These are phyloP conservation scores for Tillandsia leiboldiana DNA, from an alignment of 176 grass and related monocot species.

Conservation along the genomic window DNA sequence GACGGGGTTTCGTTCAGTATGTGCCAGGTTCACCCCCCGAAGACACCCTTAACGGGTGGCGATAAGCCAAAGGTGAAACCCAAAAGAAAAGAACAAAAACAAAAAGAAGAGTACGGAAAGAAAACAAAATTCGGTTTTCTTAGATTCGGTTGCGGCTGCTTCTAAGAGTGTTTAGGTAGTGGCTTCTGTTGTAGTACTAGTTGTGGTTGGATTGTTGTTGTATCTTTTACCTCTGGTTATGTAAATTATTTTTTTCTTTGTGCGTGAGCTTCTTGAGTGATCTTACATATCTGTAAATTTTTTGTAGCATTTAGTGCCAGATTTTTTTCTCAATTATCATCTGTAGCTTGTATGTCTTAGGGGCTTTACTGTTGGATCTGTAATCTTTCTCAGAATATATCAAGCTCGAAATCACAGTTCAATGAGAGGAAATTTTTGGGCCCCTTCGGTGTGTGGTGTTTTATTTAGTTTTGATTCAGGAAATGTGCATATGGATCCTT, in stretches of 20 bases:
- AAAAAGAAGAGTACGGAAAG: background rate
- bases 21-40: conserved; percentile 73
- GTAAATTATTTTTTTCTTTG: background rate
- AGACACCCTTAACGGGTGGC: conserved; percentile 27
- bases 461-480: background rate
- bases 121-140: background rate
- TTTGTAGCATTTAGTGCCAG: conserved; percentile 33
- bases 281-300: conserved; percentile 34
- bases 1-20: conserved; percentile 72
- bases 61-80: background rate
- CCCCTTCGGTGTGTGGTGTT: too few species aligned
- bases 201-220: background rate
- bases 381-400: background rate
- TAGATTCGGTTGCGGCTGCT: background rate
- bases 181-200: background rate
- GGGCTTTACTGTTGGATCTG: background rate
- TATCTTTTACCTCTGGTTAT: background rate
- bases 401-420: background rate
- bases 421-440: background rate
- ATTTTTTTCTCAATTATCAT: conserved; percentile 9
- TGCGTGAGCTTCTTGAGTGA: background rate
- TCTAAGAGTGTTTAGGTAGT: background rate
- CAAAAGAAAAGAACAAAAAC: background rate
- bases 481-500: background rate
- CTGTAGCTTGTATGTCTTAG: conserved; percentile 9